These are phyloP conservation scores for Knoxdaviesia proteae DNA, from an alignment of 2,329 filamentous ascomycete genomes.

Conservation along the genomic window DNA sequence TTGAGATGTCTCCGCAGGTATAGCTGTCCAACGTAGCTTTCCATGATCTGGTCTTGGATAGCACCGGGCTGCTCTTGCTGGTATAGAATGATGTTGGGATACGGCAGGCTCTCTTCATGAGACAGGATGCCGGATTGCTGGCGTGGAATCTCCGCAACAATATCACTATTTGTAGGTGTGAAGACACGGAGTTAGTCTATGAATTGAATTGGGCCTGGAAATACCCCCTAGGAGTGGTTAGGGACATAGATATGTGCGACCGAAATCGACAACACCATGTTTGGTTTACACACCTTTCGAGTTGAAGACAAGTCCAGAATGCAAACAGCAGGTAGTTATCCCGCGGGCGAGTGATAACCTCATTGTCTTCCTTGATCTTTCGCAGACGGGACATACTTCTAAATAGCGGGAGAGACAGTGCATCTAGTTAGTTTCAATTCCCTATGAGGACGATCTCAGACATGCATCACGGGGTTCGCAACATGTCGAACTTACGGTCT, in stretches of 20 bases:
- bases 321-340: conserved; percentile 53
- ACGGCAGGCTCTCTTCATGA: conserved; percentile 43
- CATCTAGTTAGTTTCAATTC: not conserved
- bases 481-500: conserved; percentile 37
- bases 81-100: conserved; percentile 31
- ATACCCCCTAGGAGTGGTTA: no score
- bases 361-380: conserved; percentile 15
- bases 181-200: conserved; percentile 3
- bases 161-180: conserved; percentile 38
- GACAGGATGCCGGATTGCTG: conserved; percentile 39
- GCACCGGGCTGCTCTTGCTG: conserved; percentile 11
- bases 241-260: no score
- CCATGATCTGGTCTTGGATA: conserved; percentile 25
- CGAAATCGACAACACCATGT: no score
- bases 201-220: not conserved
- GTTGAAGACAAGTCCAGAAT: conserved; percentile 84
- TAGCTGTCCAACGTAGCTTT: conserved; percentile 42
- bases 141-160: conserved; percentile 63
- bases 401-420: not conserved
- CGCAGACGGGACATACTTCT: conserved; percentile 29
- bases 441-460: not conserved
- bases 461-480: not conserved
- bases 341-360: conserved; percentile 14
- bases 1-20: conserved; percentile 45
- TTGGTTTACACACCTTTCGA: conserved; percentile 47